Base-by-base conservation (phyloP, 352 stramenopile species). In the Globisporangium uncinulatum region DNA sequence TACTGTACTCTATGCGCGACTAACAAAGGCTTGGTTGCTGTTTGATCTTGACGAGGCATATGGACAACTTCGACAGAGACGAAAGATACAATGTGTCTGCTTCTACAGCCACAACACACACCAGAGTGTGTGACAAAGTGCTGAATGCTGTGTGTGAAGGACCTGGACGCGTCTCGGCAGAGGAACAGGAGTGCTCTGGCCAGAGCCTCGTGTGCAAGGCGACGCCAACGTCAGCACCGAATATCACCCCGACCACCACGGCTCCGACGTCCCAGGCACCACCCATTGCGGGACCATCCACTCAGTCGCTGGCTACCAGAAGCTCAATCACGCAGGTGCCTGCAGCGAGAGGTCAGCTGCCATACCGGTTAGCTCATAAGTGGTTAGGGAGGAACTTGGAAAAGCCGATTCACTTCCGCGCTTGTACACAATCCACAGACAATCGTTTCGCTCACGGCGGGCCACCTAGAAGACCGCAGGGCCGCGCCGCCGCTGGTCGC, bases 81-180 rank as follows among this genome's bases (percentile, higher is more conserved):
- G 10, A 11, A 42, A 45, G 39, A n/a, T 45, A 8, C 39, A 19
- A 13, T 34, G 44, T 24, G 29, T 13, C 44, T 34, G 24, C 34
- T 39, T 39, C 10, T 39, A 39, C 34, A 39, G 34, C 34, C 34
- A 39, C 34, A 39, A 39, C 7, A 13, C 7, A 6, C 34, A 7
- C 13, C 1, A 44, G 1, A 44, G 8, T 0, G 62, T 13, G 70
- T 54, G 17, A 70, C 63, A 0, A 69, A 52, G 10, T 85, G 74
- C 55, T 85, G 74, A 70, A 76, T 85, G 70, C 57, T 85, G 14
- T 85, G 72, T n/a, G 75, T 86, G 7, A 42, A 66, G 46, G 63
- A 76, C 29, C 32, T 83, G 1, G 24, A 34, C 13, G 42, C 48
- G 39, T 54, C 9, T 24, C 43, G 43, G 29, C 58, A 44, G 50